These are phyloP conservation scores for Exophiala dermatitidis DNA, from an alignment of 2,329 filamentous ascomycete genomes.

Conservation along the genomic window DNA sequence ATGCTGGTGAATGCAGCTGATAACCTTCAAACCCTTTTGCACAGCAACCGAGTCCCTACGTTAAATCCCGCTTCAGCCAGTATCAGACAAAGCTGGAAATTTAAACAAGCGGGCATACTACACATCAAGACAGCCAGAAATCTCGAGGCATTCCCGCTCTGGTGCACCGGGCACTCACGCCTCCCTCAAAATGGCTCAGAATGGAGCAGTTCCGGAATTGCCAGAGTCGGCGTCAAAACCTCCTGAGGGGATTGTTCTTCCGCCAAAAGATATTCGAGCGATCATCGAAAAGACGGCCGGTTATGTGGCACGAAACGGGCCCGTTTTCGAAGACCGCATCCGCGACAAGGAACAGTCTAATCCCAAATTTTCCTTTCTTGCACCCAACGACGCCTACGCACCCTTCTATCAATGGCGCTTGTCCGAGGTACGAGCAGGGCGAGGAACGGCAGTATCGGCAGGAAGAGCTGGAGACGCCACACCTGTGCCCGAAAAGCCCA, in stretches of 20 bases:
- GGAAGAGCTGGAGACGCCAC: conserved; percentile 61
- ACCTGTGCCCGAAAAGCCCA: conserved; percentile 57
- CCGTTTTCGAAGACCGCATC: conserved; percentile 71
- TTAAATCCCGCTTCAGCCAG: too few species aligned
- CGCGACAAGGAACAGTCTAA: conserved; percentile 76
- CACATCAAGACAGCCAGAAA: not conserved
- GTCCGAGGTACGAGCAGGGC: conserved; percentile 73
- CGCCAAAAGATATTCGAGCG: conserved; percentile 72
- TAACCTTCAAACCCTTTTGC: too few species aligned
- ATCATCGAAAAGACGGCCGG: conserved; percentile 92
- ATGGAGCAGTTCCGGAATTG: conserved; percentile 35
- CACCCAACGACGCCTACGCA: conserved; percentile 71
- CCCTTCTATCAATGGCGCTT: conserved; percentile 88
- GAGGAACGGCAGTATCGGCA: conserved; percentile 70
- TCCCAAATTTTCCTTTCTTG: conserved; percentile 86
- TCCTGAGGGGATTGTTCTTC: conserved; percentile 75
- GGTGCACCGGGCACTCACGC: not conserved
- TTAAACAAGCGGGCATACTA: not conserved
- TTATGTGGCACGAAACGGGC: conserved; percentile 66
- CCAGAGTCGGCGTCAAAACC: conserved; percentile 62
- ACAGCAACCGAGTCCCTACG: too few species aligned
- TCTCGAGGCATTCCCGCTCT: not conserved
- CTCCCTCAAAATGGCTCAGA: conserved; percentile 31
- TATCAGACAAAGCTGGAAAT: too few species aligned
- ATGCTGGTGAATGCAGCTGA: not conserved